Conservation (phyloP, 2,329 filamentous ascomycete species). For the Apiospora hydei region DNA sequence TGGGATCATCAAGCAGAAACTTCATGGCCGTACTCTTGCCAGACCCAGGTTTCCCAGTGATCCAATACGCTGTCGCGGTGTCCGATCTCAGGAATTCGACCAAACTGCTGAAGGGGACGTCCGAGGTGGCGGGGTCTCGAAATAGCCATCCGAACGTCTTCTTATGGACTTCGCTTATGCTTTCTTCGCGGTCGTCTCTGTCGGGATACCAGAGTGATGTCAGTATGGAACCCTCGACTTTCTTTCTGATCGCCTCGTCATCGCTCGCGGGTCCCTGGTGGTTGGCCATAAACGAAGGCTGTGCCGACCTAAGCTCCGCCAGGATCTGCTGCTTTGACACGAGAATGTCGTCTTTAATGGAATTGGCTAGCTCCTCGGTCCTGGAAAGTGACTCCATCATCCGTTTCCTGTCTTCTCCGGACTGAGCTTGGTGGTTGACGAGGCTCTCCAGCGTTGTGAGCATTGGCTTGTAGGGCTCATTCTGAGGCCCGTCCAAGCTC, state of each 20-base stretch:
- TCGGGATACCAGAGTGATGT: slow-evolving; percentile 29
- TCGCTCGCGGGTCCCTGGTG: too few relatives aligned
- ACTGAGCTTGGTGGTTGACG: slow-evolving; percentile 25
- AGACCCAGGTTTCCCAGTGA: slow-evolving; percentile 37
- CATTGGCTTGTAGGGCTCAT: slow-evolving; percentile 26
- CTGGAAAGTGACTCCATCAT: slow-evolving; percentile 30
- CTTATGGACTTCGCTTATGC: slow-evolving; percentile 30
- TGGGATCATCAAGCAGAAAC: slow-evolving; percentile 29
- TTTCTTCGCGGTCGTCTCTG: slow-evolving; percentile 32
- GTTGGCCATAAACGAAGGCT: too few relatives aligned
- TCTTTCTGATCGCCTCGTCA: not conserved
- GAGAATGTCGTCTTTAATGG: not conserved
- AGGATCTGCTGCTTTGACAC: not conserved
- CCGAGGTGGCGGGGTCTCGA: slow-evolving; percentile 26
- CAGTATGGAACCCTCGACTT: not conserved
- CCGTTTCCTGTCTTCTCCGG: slow-evolving; percentile 27
- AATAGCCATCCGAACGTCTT: slow-evolving; percentile 35
- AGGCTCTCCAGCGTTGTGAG: slow-evolving; percentile 28
- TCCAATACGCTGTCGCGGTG: slow-evolving; percentile 31
- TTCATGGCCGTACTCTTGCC: slow-evolving; percentile 39
- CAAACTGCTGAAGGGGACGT: slow-evolving; percentile 24
- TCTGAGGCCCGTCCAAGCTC: slow-evolving; percentile 25
- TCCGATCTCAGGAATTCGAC: slow-evolving; percentile 31
- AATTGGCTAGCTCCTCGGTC: slow-evolving; percentile 13
- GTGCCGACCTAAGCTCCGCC: not conserved